phyloP scores from a whole-genome alignment of 2,329 filamentous ascomycete species.

The Scytalidium sp. region DNA sequence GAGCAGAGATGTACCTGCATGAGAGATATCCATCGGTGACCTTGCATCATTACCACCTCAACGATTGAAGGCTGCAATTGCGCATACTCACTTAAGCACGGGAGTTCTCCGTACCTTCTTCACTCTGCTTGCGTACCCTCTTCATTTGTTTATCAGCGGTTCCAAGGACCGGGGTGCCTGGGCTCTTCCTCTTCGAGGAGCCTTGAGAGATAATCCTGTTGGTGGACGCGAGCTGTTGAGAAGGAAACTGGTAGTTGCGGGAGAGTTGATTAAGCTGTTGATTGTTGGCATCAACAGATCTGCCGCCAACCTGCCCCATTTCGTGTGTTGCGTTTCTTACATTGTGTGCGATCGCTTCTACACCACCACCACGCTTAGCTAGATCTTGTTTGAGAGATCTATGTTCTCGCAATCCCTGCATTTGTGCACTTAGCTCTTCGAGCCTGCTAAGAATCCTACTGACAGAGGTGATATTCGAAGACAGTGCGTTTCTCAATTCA shows the following conservation, averaged over 20 bases:
- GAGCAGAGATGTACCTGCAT: too few relatives aligned
- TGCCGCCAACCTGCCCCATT: not conserved
- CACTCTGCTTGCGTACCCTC: not conserved
- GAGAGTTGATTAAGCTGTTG: not conserved
- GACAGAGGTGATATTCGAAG: conserved; percentile 20
- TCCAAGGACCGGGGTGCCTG: not conserved
- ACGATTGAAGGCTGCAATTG: too few relatives aligned
- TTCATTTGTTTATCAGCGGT: not conserved
- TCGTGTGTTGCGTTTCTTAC: not conserved
- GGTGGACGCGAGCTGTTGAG: not conserved
- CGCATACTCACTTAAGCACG: too few relatives aligned
- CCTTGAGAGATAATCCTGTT: not conserved
- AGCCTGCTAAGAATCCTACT: conserved; percentile 21
- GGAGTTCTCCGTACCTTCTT: not conserved
- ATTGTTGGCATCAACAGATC: not conserved
- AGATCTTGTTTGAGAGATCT: not conserved
- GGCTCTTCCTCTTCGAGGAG: not conserved
- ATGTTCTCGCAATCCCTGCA: not conserved
- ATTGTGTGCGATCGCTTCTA: not conserved
- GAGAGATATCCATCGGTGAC: too few relatives aligned
- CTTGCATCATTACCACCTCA: too few relatives aligned
- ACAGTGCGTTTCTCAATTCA: not conserved
- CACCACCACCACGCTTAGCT: not conserved
- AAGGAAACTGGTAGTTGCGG: not conserved
- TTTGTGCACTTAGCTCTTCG: conserved; percentile 15